Evolutionary conservation across 768 basidiomycete genomes (phyloP), one percentile per base, ranked within the genome.

Genomic region (Phaeolepiota aurea): DNA sequence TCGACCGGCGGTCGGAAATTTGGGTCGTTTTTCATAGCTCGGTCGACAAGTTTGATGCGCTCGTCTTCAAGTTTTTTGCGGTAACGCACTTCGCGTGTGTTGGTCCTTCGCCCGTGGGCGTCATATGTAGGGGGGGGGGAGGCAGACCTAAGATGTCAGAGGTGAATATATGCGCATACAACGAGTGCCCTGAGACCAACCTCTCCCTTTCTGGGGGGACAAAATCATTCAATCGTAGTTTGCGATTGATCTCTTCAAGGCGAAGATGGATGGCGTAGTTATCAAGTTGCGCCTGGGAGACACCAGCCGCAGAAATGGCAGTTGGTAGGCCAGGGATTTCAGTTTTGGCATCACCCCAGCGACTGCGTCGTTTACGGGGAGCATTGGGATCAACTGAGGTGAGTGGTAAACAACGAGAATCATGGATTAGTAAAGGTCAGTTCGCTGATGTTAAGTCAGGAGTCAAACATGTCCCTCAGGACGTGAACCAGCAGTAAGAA

Each of bases 101-200:
- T 99, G 37, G 93, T 97, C 54, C 96, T 79, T 41, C 96, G 89
- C 70, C 96, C 96, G 53, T 98, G 94, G 2, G 80, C 82, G 59
- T 99, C 96, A 56, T 99, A 98, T 1, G 91, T 92, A 11, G 96
- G 96, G 4, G 94, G 92, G 31, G 96, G 96, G 20, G 96, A 99
- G 19, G 89, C 82, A 0, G 96, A 98, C 46, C 93, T 92, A 41
- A 5, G 14, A 38, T 15, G n/a, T 20, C 25, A 38, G 28, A 18
- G 18, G 37, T 53, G 32, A 56, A 43, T 60, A 56, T 56, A 53
- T 63, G 58, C 54, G 52, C 40, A 20, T n/a, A 23, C 14, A 22
- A 18, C 37, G 13, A 32, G 35, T 36, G 15, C 16, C 18, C 22
- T 41, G 21, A 44, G 3, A 54, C 67, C n/a, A 51, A 87, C 89